A percentile compares a stretch with the other conserved stretches of the same genome.
Conservation (phyloP, 345 rosid species). For the Citrus australasica region DNA sequence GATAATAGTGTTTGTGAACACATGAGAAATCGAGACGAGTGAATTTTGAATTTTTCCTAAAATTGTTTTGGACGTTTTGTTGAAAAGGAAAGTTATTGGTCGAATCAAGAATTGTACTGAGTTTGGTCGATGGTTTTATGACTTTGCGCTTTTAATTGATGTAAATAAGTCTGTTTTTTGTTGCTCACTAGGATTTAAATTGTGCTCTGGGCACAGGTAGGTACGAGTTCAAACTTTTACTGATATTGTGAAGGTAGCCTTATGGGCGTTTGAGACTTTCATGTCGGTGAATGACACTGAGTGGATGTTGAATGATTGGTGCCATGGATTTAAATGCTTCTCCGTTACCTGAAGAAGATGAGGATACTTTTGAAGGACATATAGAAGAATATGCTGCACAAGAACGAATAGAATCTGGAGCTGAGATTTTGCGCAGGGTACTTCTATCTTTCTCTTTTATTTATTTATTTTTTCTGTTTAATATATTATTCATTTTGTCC, state of each 20-base stretch:
- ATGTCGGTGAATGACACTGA: constrained; percentile 24
- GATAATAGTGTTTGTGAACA: neutral
- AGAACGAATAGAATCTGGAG: constrained; percentile 61
- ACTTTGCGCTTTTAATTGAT: neutral
- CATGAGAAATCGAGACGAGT: neutral
- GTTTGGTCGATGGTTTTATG: constrained; percentile 1
- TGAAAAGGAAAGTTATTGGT: neutral
- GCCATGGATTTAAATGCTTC: constrained; percentile 79
- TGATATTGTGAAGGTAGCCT: neutral
- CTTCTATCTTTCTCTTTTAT: neutral
- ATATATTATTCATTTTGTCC: neutral
- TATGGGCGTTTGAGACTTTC: neutral
- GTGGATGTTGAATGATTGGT: constrained; percentile 59
- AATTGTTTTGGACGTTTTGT: neutral
- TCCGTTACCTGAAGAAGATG: constrained; percentile 77
- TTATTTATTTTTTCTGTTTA: neutral
- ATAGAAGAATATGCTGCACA: constrained; percentile 38
- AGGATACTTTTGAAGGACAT: constrained; percentile 50
- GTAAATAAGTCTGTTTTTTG: neutral
- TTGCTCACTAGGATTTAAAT: neutral
- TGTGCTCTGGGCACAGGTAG: neutral
- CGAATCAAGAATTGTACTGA: neutral
- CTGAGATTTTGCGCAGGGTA: constrained; percentile 72
- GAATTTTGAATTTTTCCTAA: neutral
- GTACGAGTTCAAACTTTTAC: neutral